Evolutionary conservation across 768 basidiomycete genomes (phyloP).

Genomic region (Lactarius sp.): DNA sequence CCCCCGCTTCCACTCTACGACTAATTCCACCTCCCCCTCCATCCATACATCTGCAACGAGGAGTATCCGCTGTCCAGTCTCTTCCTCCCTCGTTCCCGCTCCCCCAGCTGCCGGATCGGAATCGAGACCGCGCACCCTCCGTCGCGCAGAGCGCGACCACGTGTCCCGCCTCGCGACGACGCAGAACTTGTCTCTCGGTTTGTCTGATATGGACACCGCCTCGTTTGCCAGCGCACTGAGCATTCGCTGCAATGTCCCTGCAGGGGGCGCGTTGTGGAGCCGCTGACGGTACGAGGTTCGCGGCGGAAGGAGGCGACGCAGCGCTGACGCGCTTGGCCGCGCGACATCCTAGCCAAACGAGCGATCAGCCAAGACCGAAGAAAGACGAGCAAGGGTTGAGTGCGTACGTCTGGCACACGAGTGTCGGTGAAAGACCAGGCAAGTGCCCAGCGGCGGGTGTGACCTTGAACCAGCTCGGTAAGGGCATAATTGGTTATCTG

Average conservation of each 20-base stretch:
- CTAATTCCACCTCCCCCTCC: slow-evolving; percentile 30
- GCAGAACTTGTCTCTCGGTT: neutral
- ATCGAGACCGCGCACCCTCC: slow-evolving; percentile 31
- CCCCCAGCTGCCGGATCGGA: neutral
- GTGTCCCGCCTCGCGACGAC: slow-evolving; percentile 37
- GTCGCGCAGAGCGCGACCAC: slow-evolving; percentile 66
- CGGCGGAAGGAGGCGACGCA: slow-evolving; percentile 52
- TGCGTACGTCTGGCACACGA: slow-evolving; percentile 74
- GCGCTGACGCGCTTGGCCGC: slow-evolving; percentile 37
- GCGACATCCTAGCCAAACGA: slow-evolving; percentile 37
- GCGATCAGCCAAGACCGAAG: slow-evolving; percentile 31
- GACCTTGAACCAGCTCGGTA: slow-evolving; percentile 78
- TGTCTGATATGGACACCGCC: slow-evolving; percentile 6
- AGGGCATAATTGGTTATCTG: slow-evolving; percentile 87
- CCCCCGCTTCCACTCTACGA: slow-evolving; percentile 63
- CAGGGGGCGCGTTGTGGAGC: slow-evolving; percentile 25
- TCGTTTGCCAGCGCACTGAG: slow-evolving; percentile 37
- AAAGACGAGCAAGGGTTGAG: neutral
- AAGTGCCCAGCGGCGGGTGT: slow-evolving; percentile 88
- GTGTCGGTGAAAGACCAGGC: slow-evolving; percentile 72
- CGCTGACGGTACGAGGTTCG: slow-evolving; percentile 52
- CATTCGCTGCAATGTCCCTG: slow-evolving; percentile 29
- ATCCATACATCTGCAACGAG: slow-evolving; percentile 30
- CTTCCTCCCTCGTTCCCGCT: slow-evolving; percentile 2
- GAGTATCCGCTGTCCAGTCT: neutral